phyloP scores from a whole-genome alignment of 1,284 basidiomycete species.

The Meira nashicola region DNA sequence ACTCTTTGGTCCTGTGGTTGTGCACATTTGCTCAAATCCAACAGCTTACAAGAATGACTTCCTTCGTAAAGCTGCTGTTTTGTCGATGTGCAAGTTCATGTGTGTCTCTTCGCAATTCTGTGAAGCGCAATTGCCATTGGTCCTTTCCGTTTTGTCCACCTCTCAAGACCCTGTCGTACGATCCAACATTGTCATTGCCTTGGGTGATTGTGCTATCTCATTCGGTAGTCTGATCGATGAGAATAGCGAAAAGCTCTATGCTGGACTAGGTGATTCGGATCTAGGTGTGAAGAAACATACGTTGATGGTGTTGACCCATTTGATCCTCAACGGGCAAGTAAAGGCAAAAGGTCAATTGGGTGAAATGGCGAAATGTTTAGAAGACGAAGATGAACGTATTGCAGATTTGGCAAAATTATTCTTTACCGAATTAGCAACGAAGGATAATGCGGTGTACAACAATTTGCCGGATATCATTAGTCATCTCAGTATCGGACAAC shows the following conservation, averaged over 20 bases:
- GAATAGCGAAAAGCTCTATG: conserved; percentile 91
- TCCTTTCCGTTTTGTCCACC: conserved; percentile 89
- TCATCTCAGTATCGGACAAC: conserved; percentile 85
- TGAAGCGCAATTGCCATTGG: conserved; percentile 76
- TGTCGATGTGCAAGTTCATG: conserved; percentile 92
- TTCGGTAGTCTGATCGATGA: conserved; percentile 95
- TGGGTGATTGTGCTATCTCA: conserved; percentile 93
- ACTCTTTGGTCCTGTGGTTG: conserved; percentile 80
- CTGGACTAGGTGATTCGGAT: conserved; percentile 79
- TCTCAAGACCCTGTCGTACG: conserved; percentile 83
- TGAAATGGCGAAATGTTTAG: conserved; percentile 98
- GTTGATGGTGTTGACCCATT: conserved; percentile 93
- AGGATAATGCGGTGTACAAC: conserved; percentile 98
- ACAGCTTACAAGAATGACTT: conserved; percentile 63
- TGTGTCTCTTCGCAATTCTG: conserved; percentile 92
- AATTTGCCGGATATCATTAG: conserved; percentile 67
- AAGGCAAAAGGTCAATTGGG: conserved; percentile 98
- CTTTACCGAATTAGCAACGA: conserved; percentile 88
- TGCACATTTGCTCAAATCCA: conserved; percentile 74
- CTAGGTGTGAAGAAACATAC: conserved; percentile 97
- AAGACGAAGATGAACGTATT: conserved; percentile 83
- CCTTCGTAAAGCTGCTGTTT: conserved; percentile 76
- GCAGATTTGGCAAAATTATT: conserved; percentile 92
- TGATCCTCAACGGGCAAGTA: conserved; percentile 98
- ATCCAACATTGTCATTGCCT: conserved; percentile 91